phyloP scores from a whole-genome alignment of 768 basidiomycete species.

The Tremella fuciformis region DNA sequence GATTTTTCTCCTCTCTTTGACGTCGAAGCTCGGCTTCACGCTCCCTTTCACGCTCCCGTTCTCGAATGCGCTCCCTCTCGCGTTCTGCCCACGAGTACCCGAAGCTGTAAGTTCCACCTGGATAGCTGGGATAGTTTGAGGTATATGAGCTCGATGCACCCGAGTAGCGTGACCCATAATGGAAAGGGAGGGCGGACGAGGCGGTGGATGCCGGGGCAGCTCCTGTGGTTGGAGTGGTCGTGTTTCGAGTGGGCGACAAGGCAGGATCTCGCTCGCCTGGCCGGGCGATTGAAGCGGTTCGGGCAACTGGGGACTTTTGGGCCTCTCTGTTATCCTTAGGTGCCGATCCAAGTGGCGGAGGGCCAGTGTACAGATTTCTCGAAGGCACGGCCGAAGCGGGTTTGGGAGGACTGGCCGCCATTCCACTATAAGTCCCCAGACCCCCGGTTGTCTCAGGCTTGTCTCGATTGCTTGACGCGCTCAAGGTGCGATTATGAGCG shows the following conservation, averaged over 20 bases:
- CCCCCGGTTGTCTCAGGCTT: neutral
- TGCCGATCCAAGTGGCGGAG: conserved; percentile 1
- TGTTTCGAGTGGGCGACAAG: neutral
- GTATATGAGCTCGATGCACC: neutral
- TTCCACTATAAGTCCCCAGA: no score
- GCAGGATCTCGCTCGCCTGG: conserved; percentile 1
- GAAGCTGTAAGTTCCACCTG: neutral
- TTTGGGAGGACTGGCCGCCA: neutral
- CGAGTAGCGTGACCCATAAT: neutral
- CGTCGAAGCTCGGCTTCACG: conserved; percentile 4
- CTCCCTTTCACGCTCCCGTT: conserved; percentile 2
- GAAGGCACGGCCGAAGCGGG: neutral
- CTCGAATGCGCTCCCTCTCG: neutral
- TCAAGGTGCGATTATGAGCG: neutral
- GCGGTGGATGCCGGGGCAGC: neutral
- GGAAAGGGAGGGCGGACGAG: neutral
- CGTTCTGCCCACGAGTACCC: neutral
- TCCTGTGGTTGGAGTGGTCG: neutral
- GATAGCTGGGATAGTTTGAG: neutral
- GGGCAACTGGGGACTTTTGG: conserved; percentile 1
- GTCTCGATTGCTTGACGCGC: neutral
- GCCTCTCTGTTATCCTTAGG: neutral
- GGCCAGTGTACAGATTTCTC: neutral
- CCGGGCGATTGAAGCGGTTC: neutral
- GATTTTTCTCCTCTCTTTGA: neutral